Evolutionary conservation across 352 stramenopile genomes (phyloP).

Genomic region (Phytophthora boehmeriae): DNA sequence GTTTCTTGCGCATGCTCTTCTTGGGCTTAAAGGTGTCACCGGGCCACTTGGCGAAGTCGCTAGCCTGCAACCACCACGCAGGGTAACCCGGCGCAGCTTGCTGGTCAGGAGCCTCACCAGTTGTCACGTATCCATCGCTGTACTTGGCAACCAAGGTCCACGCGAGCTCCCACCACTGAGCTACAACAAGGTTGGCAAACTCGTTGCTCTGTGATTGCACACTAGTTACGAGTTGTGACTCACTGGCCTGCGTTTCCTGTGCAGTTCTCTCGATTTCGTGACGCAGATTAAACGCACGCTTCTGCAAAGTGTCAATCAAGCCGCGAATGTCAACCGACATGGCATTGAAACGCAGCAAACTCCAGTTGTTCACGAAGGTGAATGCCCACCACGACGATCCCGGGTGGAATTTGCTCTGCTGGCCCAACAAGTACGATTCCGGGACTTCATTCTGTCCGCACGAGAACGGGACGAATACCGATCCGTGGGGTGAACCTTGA

Average conservation of each 20-base stretch:
- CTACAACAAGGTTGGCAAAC: slow-evolving; percentile 59
- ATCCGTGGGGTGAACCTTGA: slow-evolving; percentile 66
- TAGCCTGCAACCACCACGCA: slow-evolving; percentile 60
- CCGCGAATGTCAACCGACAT: slow-evolving; percentile 65
- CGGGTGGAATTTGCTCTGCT: slow-evolving; percentile 70
- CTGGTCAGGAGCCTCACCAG: slow-evolving; percentile 50
- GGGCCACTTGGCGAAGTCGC: slow-evolving; percentile 69
- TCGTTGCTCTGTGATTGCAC: slow-evolving; percentile 55
- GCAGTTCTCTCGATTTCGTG: slow-evolving; percentile 20
- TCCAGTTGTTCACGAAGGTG: slow-evolving; percentile 90
- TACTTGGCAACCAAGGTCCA: slow-evolving; percentile 78
- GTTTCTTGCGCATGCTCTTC: slow-evolving; percentile 45
- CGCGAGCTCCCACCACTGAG: slow-evolving; percentile 65
- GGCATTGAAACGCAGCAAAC: slow-evolving; percentile 70
- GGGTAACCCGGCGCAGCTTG: slow-evolving; percentile 66
- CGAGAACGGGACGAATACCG: slow-evolving; percentile 79
- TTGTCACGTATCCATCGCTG: slow-evolving; percentile 75
- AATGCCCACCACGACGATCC: slow-evolving; percentile 86
- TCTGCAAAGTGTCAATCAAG: slow-evolving; percentile 47
- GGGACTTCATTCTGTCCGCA: slow-evolving; percentile 55
- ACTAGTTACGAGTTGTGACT: slow-evolving; percentile 25
- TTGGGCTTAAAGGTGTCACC: slow-evolving; percentile 68
- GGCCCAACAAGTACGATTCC: slow-evolving; percentile 61
- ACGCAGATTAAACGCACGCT: slow-evolving; percentile 38
- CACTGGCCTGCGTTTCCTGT: neutral